Evolutionary conservation across 176 grass and related monocot genomes (phyloP).

Genomic region (Oryza glumipatula): DNA sequence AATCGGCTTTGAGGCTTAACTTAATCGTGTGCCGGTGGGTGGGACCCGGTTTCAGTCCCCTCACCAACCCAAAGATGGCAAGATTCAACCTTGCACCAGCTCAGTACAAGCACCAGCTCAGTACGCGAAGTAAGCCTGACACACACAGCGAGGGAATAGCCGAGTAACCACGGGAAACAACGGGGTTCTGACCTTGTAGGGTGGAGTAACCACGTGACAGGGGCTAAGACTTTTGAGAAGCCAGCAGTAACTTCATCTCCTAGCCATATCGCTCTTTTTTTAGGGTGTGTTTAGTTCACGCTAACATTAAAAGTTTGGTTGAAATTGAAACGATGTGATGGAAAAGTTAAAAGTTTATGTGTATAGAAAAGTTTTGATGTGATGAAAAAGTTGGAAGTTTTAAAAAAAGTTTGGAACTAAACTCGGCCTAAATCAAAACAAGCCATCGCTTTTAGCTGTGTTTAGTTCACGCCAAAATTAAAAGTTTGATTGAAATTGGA

Average conservation of each 20-base stretch:
- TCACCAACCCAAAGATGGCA: constrained; percentile 38
- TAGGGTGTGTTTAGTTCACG: too few species aligned
- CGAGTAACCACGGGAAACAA: not conserved
- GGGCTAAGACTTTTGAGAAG: constrained; percentile 22
- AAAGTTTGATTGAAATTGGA: too few species aligned
- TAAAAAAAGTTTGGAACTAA: too few species aligned
- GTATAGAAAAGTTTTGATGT: too few species aligned
- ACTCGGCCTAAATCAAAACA: not conserved
- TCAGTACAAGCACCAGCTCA: constrained; percentile 7
- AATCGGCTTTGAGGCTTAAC: too few species aligned
- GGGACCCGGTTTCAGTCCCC: constrained; percentile 27
- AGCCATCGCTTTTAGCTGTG: not conserved
- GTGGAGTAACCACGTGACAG: not conserved
- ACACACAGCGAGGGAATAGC: not conserved
- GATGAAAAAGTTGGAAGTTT: too few species aligned
- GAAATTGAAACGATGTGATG: too few species aligned
- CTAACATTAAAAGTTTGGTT: too few species aligned
- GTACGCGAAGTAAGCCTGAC: not conserved
- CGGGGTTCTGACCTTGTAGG: constrained; percentile 17
- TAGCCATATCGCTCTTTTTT: not conserved
- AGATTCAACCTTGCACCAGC: constrained; percentile 27
- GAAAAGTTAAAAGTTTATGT: too few species aligned
- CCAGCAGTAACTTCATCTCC: not conserved
- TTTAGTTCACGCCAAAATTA: too few species aligned
- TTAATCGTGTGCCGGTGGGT: constrained; percentile 17